phyloP scores from a whole-genome alignment of 1,284 basidiomycete species.

The Afroboletus lepidellus region DNA sequence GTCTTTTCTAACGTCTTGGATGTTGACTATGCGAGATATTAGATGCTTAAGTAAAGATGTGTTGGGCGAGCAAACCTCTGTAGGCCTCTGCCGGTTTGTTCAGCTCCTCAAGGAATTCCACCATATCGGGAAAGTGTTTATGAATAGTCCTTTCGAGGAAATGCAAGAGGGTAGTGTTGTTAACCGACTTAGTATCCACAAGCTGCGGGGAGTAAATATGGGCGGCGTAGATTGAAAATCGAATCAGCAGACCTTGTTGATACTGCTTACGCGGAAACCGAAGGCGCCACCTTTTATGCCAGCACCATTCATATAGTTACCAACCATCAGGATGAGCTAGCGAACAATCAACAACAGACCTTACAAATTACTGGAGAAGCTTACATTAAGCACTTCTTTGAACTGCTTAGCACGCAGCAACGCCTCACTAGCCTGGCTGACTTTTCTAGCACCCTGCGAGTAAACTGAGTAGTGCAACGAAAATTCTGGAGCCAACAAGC shows the following conservation, averaged over 20 bases:
- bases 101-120: constrained; percentile 87
- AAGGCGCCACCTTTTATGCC: constrained; percentile 97
- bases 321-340: constrained; percentile 90
- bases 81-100: constrained; percentile 90
- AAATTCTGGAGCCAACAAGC: constrained; percentile 10
- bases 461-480: constrained; percentile 8
- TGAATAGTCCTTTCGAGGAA: constrained; percentile 90
- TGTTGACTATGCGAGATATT: constrained; percentile 52
- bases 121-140: constrained; percentile 87
- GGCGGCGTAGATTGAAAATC: not conserved
- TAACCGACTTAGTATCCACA: constrained; percentile 95
- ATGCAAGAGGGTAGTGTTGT: constrained; percentile 91
- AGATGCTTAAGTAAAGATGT: not conserved
- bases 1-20: constrained; percentile 75
- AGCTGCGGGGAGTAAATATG: constrained; percentile 50
- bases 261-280: constrained; percentile 95
- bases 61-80: constrained; percentile 60
- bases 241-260: constrained; percentile 75
- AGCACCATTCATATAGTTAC: constrained; percentile 98
- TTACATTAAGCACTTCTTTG: constrained; percentile 82
- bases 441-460: constrained; percentile 69
- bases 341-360: constrained; percentile 15
- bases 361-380: constrained; percentile 24
- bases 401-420: constrained; percentile 79
- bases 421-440: constrained; percentile 77